phyloP scores from a whole-genome alignment of 1,284 basidiomycete species.

The Sporisorium scitamineum region DNA sequence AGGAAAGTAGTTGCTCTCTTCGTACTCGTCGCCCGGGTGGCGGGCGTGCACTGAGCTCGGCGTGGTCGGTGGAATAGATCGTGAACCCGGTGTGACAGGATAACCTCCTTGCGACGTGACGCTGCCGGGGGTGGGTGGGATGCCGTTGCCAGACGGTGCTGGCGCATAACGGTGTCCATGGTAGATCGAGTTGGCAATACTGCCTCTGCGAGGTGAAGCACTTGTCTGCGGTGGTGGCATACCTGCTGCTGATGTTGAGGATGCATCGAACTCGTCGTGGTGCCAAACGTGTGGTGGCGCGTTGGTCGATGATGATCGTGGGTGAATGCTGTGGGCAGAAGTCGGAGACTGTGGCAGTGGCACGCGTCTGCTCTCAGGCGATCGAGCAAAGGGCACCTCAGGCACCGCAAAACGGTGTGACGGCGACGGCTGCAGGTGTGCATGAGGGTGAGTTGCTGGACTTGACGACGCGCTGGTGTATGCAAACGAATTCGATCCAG shows the following conservation, averaged over 20 bases:
- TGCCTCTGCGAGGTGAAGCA: slow-evolving; percentile 32
- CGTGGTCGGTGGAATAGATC: slow-evolving; percentile 34
- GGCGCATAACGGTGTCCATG: slow-evolving; percentile 13
- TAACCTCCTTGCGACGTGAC: slow-evolving; percentile 21
- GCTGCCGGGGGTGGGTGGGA: slow-evolving; percentile 36
- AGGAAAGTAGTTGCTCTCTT: slow-evolving; percentile 46
- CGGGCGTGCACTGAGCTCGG: slow-evolving; percentile 15
- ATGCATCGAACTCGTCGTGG: slow-evolving; percentile 20
- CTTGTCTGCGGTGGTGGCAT: slow-evolving; percentile 39
- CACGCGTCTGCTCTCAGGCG: slow-evolving; percentile 34
- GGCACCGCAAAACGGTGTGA: slow-evolving; percentile 51
- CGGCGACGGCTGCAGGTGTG: slow-evolving; percentile 46
- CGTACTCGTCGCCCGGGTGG: slow-evolving; percentile 11
- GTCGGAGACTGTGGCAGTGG: slow-evolving; percentile 42
- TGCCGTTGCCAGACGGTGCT: slow-evolving; percentile 19
- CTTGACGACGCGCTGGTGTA: slow-evolving; percentile 39
- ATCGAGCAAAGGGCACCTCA: slow-evolving; percentile 34
- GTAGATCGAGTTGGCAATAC: slow-evolving; percentile 11
- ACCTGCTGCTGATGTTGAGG: slow-evolving; percentile 11
- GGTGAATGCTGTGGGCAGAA: slow-evolving; percentile 11
- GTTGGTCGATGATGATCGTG: slow-evolving; percentile 2
- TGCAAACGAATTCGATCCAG: slow-evolving; percentile 26
- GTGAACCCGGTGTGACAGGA: slow-evolving; percentile 35
- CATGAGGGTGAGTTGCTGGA: slow-evolving; percentile 26
- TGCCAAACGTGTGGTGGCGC: slow-evolving; percentile 9